Evolutionary conservation across 192 early-diverging fungal species (phyloP), one percentile per base, ranked within the genome.

Genomic region (Podila epicladia): DNA sequence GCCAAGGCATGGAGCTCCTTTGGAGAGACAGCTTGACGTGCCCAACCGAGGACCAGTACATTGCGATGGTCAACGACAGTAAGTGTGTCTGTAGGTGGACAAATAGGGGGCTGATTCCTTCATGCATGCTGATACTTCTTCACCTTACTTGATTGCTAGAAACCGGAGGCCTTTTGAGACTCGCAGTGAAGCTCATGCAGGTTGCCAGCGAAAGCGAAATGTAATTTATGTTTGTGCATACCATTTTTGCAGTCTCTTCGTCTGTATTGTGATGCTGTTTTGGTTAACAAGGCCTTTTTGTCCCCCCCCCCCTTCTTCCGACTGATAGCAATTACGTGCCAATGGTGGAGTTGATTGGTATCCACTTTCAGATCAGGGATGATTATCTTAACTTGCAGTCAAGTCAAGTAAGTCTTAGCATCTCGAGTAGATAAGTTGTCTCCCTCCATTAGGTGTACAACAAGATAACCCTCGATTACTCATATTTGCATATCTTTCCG

Each of bases 1-100:
- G 98, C 5, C 98, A 99, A 87, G 98, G 98, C 19, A 95, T 97
- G 95, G 98, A 99, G 62, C 84, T 99, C 24, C 95, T 95, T 64
- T 99, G 96, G 95, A 87, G 98, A 37, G 98, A 99, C 58, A 93
- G 89, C 28, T 73, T 92, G 57, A 93, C 89, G 4, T 98, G 97
- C 85, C 98, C 98, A 0, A 92, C 91, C 19, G 96, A 99, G 78
- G 89, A 92, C 17, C 93, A 98, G 68, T 99, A 96, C 69, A 75
- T 99, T 72, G 87, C 94, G 49, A 99, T 99, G 97, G 94, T 99
- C 15, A 85, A 88, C 55, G 95, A 99, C 83, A 99, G 94, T 95
- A 89, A 85, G 88, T 91, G 13, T 60, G 41, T 63, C 26, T 20
- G 64, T 13, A n/a, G 22, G 26, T 53, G 15, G 1, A 37, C 4